Percentiles rank a stretch among this genome's conserved stretches.
These are phyloP conservation scores for Russula dissimulans DNA, from an alignment of 768 basidiomycete genomes.

Conservation along the genomic window DNA sequence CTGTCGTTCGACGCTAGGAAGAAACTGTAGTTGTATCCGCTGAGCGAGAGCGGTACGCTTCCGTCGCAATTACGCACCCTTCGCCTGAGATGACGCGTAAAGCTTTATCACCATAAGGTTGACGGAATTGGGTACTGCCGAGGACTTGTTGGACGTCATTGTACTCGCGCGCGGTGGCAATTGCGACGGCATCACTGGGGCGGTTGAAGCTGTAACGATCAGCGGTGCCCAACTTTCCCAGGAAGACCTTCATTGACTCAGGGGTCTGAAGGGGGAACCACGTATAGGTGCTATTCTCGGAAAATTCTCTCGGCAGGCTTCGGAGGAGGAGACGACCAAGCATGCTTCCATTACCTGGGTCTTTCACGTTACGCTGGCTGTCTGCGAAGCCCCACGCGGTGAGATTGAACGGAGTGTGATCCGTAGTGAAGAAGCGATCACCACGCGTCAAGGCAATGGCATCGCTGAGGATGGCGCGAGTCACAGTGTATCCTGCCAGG, in stretches of 20 bases:
- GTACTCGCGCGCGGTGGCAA: conserved; percentile 37
- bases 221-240: conserved; percentile 45
- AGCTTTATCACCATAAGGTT: conserved; percentile 43
- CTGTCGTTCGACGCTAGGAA: conserved; percentile 45
- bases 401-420: conserved; percentile 71
- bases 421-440: conserved; percentile 73
- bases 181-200: conserved; percentile 30
- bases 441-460: conserved; percentile 82
- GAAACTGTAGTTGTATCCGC: conserved; percentile 39
- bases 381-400: conserved; percentile 82
- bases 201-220: conserved; percentile 48
- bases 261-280: conserved; percentile 90
- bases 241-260: conserved; percentile 48
- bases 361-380: conserved; percentile 63
- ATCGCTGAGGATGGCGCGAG: conserved; percentile 77
- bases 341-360: conserved; percentile 67
- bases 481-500: conserved; percentile 61
- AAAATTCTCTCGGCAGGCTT: conserved; percentile 60
- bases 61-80: conserved; percentile 38
- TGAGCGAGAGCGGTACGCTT: neutral
- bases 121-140: conserved; percentile 37
- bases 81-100: conserved; percentile 45
- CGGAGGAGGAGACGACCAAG: conserved; percentile 69
- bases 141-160: conserved; percentile 45
- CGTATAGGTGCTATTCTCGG: conserved; percentile 62